Conservation (phyloP, 805 yeast genomes). For the Candida germanica region DNA sequence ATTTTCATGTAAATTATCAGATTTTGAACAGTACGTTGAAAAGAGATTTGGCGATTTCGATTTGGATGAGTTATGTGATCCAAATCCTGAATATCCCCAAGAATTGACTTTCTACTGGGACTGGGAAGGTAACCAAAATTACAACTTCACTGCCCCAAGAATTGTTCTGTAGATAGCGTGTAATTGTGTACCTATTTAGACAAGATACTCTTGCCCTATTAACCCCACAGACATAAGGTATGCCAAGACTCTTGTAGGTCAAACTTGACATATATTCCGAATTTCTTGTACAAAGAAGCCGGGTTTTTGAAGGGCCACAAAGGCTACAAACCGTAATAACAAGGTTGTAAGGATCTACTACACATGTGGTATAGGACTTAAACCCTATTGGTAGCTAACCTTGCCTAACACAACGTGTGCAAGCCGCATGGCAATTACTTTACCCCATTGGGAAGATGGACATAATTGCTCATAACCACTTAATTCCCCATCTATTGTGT, state of each 20-base stretch:
- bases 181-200: too few species aligned
- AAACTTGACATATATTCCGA: too few species aligned
- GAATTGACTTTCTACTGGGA: constrained; percentile 43
- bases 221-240: too few species aligned
- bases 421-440: background rate
- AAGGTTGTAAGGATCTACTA: too few species aligned
- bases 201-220: too few species aligned
- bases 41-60: constrained; percentile 25
- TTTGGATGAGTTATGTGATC: constrained; percentile 26
- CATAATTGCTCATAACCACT: too few species aligned
- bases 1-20: constrained; percentile 37
- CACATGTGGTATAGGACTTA: too few species aligned
- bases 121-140: constrained; percentile 17
- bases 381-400: too few species aligned
- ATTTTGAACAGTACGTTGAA: constrained; percentile 28
- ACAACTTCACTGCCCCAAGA: constrained; percentile 15
- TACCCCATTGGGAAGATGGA: background rate
- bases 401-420: background rate
- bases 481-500: background rate
- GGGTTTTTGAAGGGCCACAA: too few species aligned
- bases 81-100: constrained; percentile 20
- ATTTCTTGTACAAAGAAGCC: too few species aligned
- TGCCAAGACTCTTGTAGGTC: too few species aligned
- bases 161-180: constrained; percentile 9
- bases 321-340: too few species aligned